Base-by-base conservation (phyloP, 2,329 filamentous ascomycete genomes). In the Epichloe festucae region DNA sequence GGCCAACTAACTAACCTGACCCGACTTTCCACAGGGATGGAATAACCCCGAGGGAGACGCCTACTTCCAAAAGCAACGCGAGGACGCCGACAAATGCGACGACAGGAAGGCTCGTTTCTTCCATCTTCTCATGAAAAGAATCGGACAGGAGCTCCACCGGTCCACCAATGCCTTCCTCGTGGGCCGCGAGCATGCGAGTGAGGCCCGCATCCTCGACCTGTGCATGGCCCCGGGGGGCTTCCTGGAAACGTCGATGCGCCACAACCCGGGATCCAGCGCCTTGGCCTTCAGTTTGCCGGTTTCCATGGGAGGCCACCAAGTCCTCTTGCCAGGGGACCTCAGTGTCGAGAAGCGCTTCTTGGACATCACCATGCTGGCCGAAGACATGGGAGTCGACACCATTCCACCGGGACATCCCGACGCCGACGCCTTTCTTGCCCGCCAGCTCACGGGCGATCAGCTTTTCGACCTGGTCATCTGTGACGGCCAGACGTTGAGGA, bases 141-240 rank as follows among this genome's bases (percentile, higher is more conserved):
- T 78, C 38, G 73, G 60, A 2, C 15, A 60, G 2, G 68, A 76
- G 47, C 58, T 79, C 21, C 56, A 77, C 7, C 8, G 38, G 0
- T 49, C 50, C 0, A 70, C 66, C 1, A 49, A 53, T 2, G 67
- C 62, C 14, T 62, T 74, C n/a, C 52, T 46, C 11, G 52, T 68
- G 14, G 19, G 2, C 4, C 2, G 34, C 11, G 5, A 42, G n/a
- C 19, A 15, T 4, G 27, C 46, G 2, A 15, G 23, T 4, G 7
- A 31, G 15, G 11, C 5, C 3, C 50, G 48, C 3, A 65, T 80
- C 19, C 69, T 82, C 1, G 77, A 81, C 55, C 66, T 78, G 54
- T 78, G 77, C 59, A 72, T 75, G 65, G 77, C 77, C 0, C 77
- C 77, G 0, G 77, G 77, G 4, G 77, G 73, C 1, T 81, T 77